phyloP scores from a whole-genome alignment of 306 rosid genomes.

The Dalbergia cochinchinensis region DNA sequence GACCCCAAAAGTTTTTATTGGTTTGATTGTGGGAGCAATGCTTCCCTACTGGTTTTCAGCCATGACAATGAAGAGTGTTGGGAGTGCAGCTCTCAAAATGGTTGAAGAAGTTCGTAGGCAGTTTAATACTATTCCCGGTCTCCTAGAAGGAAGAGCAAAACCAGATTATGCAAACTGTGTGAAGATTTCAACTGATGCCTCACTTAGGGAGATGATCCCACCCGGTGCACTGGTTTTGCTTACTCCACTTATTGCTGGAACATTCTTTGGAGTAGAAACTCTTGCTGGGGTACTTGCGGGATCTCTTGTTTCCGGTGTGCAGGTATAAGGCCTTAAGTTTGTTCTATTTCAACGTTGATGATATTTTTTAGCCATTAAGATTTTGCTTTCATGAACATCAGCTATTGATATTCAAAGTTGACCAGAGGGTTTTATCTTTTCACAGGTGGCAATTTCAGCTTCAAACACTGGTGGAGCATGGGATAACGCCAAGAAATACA shows the following conservation, averaged over 20 bases:
- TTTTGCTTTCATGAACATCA: not conserved
- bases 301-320: conserved; percentile 81
- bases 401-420: conserved; percentile 7
- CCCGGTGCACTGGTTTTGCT: conserved; percentile 77
- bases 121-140: conserved; percentile 65
- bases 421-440: conserved; percentile 7
- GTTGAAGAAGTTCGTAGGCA: conserved; percentile 78
- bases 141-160: conserved; percentile 69
- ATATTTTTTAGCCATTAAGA: not conserved
- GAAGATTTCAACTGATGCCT: conserved; percentile 76
- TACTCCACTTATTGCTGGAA: conserved; percentile 75
- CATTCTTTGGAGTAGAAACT: conserved; percentile 76
- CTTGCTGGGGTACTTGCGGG: conserved; percentile 81
- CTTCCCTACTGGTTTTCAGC: conserved; percentile 84
- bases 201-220: conserved; percentile 77
- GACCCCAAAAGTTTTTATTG: conserved; percentile 75
- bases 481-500: conserved; percentile 78
- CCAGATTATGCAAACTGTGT: conserved; percentile 80
- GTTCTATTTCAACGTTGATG: not conserved
- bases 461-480: conserved; percentile 81
- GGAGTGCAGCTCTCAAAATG: conserved; percentile 83
- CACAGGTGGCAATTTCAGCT: conserved; percentile 70
- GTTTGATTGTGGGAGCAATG: conserved; percentile 78
- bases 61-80: conserved; percentile 82
- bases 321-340: conserved; percentile 51